phyloP scores from a whole-genome alignment of 768 basidiomycete genomes.

The Pulveroboletus ravenelii region DNA sequence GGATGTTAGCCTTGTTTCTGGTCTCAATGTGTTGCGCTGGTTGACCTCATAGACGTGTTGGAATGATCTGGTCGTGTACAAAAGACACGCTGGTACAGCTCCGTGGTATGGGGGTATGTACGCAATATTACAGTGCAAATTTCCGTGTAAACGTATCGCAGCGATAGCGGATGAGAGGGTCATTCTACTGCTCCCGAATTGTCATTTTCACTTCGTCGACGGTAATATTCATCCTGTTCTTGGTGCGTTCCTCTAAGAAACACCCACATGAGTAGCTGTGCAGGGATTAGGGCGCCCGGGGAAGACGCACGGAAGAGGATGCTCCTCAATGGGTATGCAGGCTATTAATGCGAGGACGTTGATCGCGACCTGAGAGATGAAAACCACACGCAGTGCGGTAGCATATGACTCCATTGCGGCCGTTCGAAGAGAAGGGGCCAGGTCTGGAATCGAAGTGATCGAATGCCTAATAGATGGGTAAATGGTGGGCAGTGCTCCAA shows the following conservation, averaged over 20 bases:
- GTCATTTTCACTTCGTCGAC: conserved; percentile 28
- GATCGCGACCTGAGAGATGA: conserved; percentile 70
- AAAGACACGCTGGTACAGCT: conserved; percentile 21
- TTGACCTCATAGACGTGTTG: background rate
- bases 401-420: conserved; percentile 76
- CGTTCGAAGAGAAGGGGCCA: conserved; percentile 49
- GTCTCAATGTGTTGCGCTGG: background rate
- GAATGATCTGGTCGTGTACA: conserved; percentile 13
- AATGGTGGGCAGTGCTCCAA: conserved; percentile 13
- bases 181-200: conserved; percentile 15
- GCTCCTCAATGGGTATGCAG: conserved; percentile 74
- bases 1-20: background rate
- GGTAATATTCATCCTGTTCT: conserved; percentile 56
- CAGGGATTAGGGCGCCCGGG: conserved; percentile 5
- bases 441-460: conserved; percentile 61
- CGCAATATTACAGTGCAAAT: conserved; percentile 28
- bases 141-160: conserved; percentile 22
- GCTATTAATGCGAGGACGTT: conserved; percentile 64
- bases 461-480: conserved; percentile 48
- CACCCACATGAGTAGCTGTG: conserved; percentile 13
- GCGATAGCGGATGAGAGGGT: conserved; percentile 9
- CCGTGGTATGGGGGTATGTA: conserved; percentile 22
- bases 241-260: conserved; percentile 52
- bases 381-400: conserved; percentile 74
- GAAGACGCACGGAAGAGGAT: conserved; percentile 44